Conservation (phyloP, 2,329 filamentous ascomycete species). For the Tolypocladium paradoxum region DNA sequence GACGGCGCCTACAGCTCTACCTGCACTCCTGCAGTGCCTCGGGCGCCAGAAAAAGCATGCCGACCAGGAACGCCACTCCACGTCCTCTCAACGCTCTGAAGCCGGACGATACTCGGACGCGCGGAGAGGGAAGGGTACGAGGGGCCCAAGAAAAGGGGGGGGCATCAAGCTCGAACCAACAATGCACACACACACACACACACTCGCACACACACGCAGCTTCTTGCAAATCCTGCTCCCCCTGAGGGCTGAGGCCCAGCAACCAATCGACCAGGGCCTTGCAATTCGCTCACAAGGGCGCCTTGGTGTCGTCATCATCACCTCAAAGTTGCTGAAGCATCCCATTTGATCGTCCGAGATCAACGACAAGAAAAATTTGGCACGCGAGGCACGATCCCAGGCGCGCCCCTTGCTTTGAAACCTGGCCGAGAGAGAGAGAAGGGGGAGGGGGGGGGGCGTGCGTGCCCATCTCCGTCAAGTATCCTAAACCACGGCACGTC, state of each 20-base stretch:
- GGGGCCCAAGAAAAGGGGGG: background rate
- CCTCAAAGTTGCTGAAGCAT: background rate
- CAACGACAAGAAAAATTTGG: background rate
- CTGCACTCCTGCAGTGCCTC: background rate
- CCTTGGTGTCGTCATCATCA: background rate
- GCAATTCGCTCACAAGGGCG: background rate
- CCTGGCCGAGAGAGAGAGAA: background rate
- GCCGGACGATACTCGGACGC: background rate
- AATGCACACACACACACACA: background rate
- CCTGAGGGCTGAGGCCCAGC: background rate
- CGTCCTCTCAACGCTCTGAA: background rate
- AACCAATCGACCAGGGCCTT: background rate
- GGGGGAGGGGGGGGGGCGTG: background rate
- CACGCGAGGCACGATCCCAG: background rate
- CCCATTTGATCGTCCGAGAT: background rate
- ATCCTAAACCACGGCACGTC: background rate
- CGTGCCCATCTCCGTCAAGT: background rate
- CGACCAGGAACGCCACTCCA: background rate
- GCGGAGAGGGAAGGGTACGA: background rate
- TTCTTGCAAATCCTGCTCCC: background rate
- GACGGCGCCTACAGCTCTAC: background rate
- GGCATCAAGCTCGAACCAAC: background rate
- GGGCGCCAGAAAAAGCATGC: background rate
- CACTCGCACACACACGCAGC: background rate
- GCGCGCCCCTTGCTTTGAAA: background rate